These are phyloP conservation scores for Tolypocladium album DNA, from an alignment of 2,329 filamentous ascomycete genomes.

Conservation along the genomic window DNA sequence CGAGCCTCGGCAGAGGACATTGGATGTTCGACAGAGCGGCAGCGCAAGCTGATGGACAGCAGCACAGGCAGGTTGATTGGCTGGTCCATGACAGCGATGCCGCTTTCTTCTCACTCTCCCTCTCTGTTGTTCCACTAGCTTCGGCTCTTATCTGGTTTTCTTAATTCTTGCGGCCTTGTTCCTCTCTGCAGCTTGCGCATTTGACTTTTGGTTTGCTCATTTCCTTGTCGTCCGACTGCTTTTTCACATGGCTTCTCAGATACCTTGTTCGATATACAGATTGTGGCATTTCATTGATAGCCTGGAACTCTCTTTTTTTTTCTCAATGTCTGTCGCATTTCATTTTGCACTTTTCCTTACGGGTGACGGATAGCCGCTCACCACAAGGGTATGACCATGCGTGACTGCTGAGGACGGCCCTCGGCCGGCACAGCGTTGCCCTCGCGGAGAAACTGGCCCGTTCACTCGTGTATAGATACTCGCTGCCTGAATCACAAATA, in stretches of 20 bases:
- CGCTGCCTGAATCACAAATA: conserved; percentile 17
- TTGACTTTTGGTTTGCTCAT: conserved; percentile 14
- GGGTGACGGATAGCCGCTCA: background rate
- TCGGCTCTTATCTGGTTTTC: conserved; percentile 25
- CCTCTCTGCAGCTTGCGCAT: conserved; percentile 9
- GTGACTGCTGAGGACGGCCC: background rate
- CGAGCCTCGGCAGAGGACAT: conserved; percentile 13
- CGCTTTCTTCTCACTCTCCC: conserved; percentile 23
- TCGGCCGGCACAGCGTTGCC: background rate
- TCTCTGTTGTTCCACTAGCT: conserved; percentile 27
- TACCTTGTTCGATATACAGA: conserved; percentile 52
- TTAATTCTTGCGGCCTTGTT: conserved; percentile 15
- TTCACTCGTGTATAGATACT: conserved; percentile 25
- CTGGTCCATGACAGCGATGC: conserved; percentile 38
- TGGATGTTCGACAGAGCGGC: conserved; percentile 17
- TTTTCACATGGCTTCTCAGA: conserved; percentile 28
- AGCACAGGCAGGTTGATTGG: conserved; percentile 29
- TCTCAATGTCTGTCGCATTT: too few relatives aligned
- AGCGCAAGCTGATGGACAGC: conserved; percentile 35
- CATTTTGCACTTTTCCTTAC: background rate
- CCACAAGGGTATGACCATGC: background rate
- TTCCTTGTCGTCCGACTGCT: conserved; percentile 11
- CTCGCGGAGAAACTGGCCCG: conserved; percentile 16
- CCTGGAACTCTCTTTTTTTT: background rate
- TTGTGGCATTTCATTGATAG: conserved; percentile 3